Conservation (phyloP, 306 rosid genomes). For the Quillaja saponaria region DNA sequence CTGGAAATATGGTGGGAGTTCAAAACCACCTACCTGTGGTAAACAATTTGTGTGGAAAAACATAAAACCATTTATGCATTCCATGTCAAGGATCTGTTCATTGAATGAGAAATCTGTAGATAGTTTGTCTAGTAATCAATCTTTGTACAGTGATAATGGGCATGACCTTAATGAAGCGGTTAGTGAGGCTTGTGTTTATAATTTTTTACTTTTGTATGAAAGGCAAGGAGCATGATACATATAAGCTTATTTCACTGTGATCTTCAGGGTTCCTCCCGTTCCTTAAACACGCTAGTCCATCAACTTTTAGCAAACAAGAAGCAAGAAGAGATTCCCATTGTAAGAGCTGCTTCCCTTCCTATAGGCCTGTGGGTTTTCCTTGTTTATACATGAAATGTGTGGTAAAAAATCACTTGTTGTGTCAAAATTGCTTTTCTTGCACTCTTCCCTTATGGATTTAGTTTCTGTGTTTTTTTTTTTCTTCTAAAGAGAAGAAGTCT, state of each 20-base stretch:
- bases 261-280: slow-evolving; percentile 57
- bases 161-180: slow-evolving; percentile 57
- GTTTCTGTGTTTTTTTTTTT: not conserved
- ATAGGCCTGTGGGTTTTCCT: slow-evolving; percentile 8
- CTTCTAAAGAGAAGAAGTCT: not conserved
- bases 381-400: not conserved
- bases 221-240: slow-evolving; percentile 3
- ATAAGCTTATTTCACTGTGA: slow-evolving; percentile 25
- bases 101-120: slow-evolving; percentile 47
- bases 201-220: slow-evolving; percentile 3
- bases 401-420: not conserved
- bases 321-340: slow-evolving; percentile 82
- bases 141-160: slow-evolving; percentile 39
- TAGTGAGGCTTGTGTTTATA: slow-evolving; percentile 39
- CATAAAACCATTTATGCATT: slow-evolving; percentile 63
- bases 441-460: slow-evolving; percentile 3
- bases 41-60: slow-evolving; percentile 53
- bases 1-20: slow-evolving; percentile 55
- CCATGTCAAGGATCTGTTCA: slow-evolving; percentile 46
- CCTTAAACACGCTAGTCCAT: slow-evolving; percentile 55
- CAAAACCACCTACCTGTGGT: slow-evolving; percentile 48
- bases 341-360: slow-evolving; percentile 39
- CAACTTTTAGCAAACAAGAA: slow-evolving; percentile 63
- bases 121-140: slow-evolving; percentile 43
- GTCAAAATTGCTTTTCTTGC: no score